These are phyloP conservation scores for Mallotus japonicus DNA, from an alignment of 441 rosid genomes.

Conservation along the genomic window DNA sequence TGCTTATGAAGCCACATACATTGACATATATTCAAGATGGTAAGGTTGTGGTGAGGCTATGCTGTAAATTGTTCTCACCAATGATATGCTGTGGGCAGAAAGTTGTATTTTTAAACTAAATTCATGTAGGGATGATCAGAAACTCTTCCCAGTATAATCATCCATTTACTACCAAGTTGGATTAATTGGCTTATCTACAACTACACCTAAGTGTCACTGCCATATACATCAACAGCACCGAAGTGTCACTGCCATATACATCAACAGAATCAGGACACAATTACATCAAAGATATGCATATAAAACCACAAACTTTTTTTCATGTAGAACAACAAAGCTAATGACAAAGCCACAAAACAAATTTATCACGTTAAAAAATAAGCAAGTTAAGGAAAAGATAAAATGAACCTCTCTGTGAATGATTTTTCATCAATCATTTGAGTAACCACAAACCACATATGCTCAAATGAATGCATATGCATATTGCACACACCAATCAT, in stretches of 20 bases:
- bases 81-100: not conserved
- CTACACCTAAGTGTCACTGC: not conserved
- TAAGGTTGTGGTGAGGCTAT: not conserved
- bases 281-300: not conserved
- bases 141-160: not conserved
- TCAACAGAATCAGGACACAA: not conserved
- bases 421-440: not conserved
- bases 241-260: not conserved
- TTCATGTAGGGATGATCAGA: not conserved
- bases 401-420: not conserved
- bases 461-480: no score
- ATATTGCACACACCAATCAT: not conserved
- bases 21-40: not conserved
- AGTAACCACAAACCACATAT: not conserved
- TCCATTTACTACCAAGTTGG: not conserved
- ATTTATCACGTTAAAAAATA: not conserved
- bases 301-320: not conserved
- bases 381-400: not conserved
- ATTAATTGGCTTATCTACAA: not conserved
- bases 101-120: not conserved
- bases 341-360: not conserved
- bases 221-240: not conserved
- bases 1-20: not conserved
- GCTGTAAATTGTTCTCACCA: not conserved
- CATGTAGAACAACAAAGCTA: not conserved